Conservation (phyloP, 805 yeast species). For the Naumovozyma dairenensis region DNA sequence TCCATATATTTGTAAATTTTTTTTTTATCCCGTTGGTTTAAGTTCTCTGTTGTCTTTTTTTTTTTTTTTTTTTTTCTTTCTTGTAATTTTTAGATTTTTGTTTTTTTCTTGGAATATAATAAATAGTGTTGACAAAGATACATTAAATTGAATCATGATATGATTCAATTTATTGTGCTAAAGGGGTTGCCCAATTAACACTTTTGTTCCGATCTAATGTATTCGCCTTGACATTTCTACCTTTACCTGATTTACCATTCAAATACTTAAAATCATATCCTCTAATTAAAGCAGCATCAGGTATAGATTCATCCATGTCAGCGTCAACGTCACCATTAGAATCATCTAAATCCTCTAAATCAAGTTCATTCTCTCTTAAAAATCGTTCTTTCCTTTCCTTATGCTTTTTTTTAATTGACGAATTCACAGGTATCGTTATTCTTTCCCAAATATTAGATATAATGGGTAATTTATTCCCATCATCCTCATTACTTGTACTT, state of each 20-base stretch:
- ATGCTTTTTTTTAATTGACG: slow-evolving; percentile 18
- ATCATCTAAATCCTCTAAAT: slow-evolving; percentile 9
- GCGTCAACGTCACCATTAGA: slow-evolving; percentile 7
- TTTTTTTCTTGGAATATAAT: no score
- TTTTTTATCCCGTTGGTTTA: background rate
- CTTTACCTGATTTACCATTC: background rate
- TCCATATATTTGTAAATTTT: background rate
- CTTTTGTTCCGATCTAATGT: slow-evolving; percentile 2
- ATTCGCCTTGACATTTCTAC: background rate
- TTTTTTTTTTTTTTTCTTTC: slow-evolving; percentile 1
- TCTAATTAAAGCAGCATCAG: slow-evolving; percentile 25
- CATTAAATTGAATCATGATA: no score
- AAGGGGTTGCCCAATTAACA: slow-evolving; percentile 5
- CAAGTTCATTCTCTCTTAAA: slow-evolving; percentile 1
- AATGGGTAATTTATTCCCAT: slow-evolving; percentile 16
- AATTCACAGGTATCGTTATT: slow-evolving; percentile 26
- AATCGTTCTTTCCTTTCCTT: slow-evolving; percentile 12
- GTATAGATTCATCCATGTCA: slow-evolving; percentile 1
- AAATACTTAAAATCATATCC: slow-evolving; percentile 16
- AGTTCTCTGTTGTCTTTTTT: background rate
- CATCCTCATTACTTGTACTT: slow-evolving; percentile 8
- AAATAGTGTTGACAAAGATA: no score
- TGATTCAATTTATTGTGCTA: slow-evolving; percentile 1
- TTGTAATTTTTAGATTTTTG: background rate
- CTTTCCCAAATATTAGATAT: slow-evolving; percentile 19